Conservation (phyloP, 139 green algal genomes). For the Chlorella sorokiniana region DNA sequence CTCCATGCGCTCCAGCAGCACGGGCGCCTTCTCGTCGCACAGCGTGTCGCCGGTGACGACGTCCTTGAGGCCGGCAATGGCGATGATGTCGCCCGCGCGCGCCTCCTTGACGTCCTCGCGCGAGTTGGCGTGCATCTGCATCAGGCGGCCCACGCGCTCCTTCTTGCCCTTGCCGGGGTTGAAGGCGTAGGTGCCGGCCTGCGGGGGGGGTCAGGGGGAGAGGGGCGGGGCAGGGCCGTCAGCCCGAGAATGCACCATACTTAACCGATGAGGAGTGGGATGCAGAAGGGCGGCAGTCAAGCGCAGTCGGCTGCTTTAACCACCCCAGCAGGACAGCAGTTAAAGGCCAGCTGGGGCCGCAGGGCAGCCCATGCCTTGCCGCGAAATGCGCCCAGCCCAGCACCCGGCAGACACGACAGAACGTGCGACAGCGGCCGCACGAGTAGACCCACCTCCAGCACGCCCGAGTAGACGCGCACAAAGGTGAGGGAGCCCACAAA, state of each 20-base stretch:
- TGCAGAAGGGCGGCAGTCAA: too few relatives aligned
- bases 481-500: conserved; percentile 98
- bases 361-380: neutral
- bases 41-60: conserved; percentile 96
- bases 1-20: conserved; percentile 99
- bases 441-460: conserved; percentile 53
- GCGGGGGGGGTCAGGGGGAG: neutral
- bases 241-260: too few relatives aligned
- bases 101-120: conserved; percentile 94
- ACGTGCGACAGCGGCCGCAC: too few relatives aligned
- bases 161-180: conserved; percentile 97
- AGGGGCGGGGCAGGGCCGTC: neutral
- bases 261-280: neutral
- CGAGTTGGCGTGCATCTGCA: conserved; percentile 99
- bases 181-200: conserved; percentile 83
- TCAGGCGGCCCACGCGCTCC: conserved; percentile 96
- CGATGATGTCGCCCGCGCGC: conserved; percentile 95
- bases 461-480: conserved; percentile 89
- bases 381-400: neutral
- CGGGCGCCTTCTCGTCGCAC: conserved; percentile 88
- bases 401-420: neutral
- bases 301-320: too few relatives aligned
- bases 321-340: neutral
- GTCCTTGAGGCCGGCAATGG: conserved; percentile 95
- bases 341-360: neutral